Evolutionary conservation across 345 rosid genomes (phyloP), one percentile per base, ranked within the genome.

Genomic region (Citrus sp.): DNA sequence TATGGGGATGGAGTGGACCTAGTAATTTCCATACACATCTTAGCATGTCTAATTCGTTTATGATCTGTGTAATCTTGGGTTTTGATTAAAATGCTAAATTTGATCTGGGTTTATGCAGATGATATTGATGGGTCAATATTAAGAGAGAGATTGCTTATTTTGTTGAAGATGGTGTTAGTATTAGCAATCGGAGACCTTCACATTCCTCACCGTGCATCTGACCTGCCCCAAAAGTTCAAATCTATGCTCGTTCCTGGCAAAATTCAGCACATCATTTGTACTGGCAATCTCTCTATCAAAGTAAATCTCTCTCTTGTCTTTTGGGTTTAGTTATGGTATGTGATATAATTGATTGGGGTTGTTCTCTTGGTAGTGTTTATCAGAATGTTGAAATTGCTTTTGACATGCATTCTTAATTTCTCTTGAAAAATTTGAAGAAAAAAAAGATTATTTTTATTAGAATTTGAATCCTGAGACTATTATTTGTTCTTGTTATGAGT

Each of bases 221-320:
- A 82, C 80, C 85, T 85, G 51, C 87, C 87, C 27, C 79, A 82
- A 5, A 85, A 85, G 80, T 85, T 85, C 76, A 85, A 85, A 76
- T 82, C 87, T 58, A 85, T 85, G 87, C 83, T 85, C 61, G 87
- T 82, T 70, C 83, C 87, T 77, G 87, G 85, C 72, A 82, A 85
- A 85, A 85, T 85, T 80, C 87, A 85, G 67, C 87, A 85, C 78
- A 80, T 85, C 76, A 82, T 82, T 75, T 85, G 83, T 71, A 82
- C 87, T 13, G 87, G 87, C 71, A 85, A 85, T 77, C 87, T 85
- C 51, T 82, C 82, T 42, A 75, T 85, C 77, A 85, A 82, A 72
- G 87, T 85, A 82, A 37, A 30, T 64, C 6, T 75, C 3, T 28
- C 8, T 34, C 14, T 24, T 49, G 46, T 42, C 27, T 40, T 13